These are phyloP conservation scores for Chlorella sp. DNA, from an alignment of 139 green algal species.

Conservation along the genomic window DNA sequence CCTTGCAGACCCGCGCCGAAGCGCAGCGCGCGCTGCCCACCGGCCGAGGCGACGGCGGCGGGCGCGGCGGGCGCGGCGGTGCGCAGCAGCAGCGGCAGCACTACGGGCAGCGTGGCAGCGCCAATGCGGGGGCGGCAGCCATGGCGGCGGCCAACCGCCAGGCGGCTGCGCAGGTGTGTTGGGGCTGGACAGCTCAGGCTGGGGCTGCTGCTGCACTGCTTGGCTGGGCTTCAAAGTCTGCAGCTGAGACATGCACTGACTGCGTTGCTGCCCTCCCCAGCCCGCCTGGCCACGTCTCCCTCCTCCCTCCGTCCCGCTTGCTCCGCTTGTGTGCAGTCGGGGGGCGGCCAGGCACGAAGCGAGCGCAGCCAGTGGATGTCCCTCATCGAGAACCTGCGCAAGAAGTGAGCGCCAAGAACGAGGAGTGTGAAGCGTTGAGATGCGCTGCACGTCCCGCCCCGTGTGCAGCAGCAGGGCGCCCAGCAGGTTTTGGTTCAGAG, in stretches of 20 bases:
- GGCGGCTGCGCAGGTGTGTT: constrained; percentile 36
- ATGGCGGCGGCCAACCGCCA: constrained; percentile 37
- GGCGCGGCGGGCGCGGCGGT: constrained; percentile 26
- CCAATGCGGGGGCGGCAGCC: constrained; percentile 38
- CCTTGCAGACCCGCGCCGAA: constrained; percentile 56
- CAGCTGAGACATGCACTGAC: no score
- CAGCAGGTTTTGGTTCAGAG: no score
- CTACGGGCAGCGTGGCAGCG: constrained; percentile 23
- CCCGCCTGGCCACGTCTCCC: no score
- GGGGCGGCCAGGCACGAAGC: constrained; percentile 33
- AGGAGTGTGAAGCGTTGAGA: no score
- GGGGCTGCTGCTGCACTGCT: no score
- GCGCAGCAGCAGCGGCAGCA: constrained; percentile 23
- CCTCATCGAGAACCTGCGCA: constrained; percentile 73
- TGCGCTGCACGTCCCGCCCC: no score
- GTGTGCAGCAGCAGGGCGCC: no score
- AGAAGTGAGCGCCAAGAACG: neutral
- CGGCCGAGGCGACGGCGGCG: constrained; percentile 53
- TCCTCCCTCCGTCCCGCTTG: no score
- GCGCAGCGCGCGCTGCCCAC: constrained; percentile 60
- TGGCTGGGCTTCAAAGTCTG: no score
- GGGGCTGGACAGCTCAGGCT: no score
- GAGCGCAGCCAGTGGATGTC: constrained; percentile 77
- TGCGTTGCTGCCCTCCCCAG: no score
- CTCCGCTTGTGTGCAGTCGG: neutral